Conservation (phyloP, 2,329 filamentous ascomycete genomes). For the Fonsecaea nubica region DNA sequence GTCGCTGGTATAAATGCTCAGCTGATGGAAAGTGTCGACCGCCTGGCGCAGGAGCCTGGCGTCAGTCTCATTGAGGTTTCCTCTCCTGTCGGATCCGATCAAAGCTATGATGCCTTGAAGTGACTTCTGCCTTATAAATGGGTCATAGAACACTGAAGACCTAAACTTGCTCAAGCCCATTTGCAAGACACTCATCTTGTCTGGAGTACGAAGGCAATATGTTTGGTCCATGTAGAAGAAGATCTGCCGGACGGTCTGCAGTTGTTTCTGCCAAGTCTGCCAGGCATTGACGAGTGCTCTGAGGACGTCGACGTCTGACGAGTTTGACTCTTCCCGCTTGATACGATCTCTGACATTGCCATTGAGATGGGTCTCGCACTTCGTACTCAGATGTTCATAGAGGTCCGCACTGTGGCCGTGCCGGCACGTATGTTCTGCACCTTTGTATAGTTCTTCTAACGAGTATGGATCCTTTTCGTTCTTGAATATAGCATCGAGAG, state of each 20-base stretch:
- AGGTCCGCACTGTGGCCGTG: conserved; percentile 74
- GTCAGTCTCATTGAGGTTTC: conserved; percentile 60
- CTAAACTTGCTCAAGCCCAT: conserved; percentile 80
- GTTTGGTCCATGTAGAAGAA: conserved; percentile 95
- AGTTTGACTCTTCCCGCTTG: conserved; percentile 59
- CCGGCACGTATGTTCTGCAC: conserved; percentile 88
- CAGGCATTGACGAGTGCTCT: conserved; percentile 68
- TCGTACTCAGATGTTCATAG: conserved; percentile 68
- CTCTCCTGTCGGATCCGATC: conserved; percentile 72
- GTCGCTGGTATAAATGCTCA: conserved; percentile 76
- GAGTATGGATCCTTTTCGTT: conserved; percentile 69
- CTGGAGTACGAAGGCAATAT: conserved; percentile 77
- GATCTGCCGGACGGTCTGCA: conserved; percentile 80
- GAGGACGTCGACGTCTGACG: conserved; percentile 69
- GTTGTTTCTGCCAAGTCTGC: conserved; percentile 77
- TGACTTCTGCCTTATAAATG: conserved; percentile 59
- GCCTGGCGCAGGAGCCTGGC: conserved; percentile 73
- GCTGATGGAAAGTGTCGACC: conserved; percentile 82
- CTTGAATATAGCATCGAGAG: conserved; percentile 75
- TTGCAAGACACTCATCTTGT: conserved; percentile 76
- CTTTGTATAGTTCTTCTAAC: conserved; percentile 87
- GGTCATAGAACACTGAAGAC: conserved; percentile 62
- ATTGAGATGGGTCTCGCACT: conserved; percentile 69
- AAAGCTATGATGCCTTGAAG: conserved; percentile 78
- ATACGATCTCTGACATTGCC: conserved; percentile 65